Evolutionary conservation across 1,284 basidiomycete genomes (phyloP), one percentile per base, ranked within the genome.

Genomic region (Veloporphyrellus conicus): DNA sequence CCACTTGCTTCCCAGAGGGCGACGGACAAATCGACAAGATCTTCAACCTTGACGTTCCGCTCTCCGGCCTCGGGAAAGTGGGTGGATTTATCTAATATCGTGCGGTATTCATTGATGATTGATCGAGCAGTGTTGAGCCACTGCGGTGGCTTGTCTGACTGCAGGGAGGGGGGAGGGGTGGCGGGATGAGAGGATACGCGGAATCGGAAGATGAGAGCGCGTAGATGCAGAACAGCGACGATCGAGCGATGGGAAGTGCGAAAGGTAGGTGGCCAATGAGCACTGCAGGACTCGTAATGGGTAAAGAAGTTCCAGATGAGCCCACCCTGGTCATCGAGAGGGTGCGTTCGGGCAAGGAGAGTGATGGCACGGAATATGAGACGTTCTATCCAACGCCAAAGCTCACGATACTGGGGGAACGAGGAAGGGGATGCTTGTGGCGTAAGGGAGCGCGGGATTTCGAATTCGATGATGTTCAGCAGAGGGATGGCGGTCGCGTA

Each of bases 31-130:
- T 94, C 90, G 2, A 87, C 82, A 57, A 97, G 88, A 55, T 88
- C 82, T 54, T 92, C 85, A 6, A 96, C 91, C 49, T 79, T 80
- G 20, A 70, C 54, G 60, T 98, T 97, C 47, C 82, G 72, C 56
- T 91, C 77, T 3, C 93, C 93, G 0, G 94, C 93, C 32, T 72
- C 75, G 7, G 95, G 95, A 62, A 99, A 95, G 1, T 61, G 68
- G 0, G 90, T 93, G 45, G 79, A 80, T 2, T 76, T 72, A 43
- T 69, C 76, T 20, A 94, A 64, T 36, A 93, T 71, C 1, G 76
- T 73, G 25, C 82, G 78, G 48, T 87, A 88, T 50, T 86, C 81
- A 16, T 78, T 75, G n/a, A 88, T 72, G 14, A 85, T 74, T 0
- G 78, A 77, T 14, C 80, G 75, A 1, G 82, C 82, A 18, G 79